Percentiles rank a stretch among this genome's conserved stretches.
Evolutionary conservation across 805 yeast genomes (phyloP).

Genomic region (Metschnikowia dekortorum): DNA sequence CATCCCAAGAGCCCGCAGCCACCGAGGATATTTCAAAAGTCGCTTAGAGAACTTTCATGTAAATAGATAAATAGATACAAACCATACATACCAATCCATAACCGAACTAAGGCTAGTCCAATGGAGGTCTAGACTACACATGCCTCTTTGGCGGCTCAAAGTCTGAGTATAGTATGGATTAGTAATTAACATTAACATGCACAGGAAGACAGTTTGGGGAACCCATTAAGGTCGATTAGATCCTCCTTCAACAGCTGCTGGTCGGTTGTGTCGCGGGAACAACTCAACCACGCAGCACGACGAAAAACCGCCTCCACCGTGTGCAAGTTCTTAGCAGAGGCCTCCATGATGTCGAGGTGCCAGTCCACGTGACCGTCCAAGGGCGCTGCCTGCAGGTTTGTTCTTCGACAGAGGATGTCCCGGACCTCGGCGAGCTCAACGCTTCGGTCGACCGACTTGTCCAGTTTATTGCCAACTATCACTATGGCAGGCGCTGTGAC

Average conservation of each 20-base stretch:
- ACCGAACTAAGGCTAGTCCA: not conserved
- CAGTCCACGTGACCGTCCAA: constrained; percentile 32
- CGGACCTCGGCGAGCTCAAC: constrained; percentile 35
- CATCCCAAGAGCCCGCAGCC: constrained; percentile 2
- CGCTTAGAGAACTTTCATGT: constrained; percentile 4
- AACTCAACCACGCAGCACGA: constrained; percentile 36
- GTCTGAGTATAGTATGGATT: not conserved
- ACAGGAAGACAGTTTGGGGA: constrained; percentile 1
- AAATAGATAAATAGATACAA: constrained; percentile 3
- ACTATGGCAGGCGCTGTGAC: constrained; percentile 45
- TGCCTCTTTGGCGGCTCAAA: no score
- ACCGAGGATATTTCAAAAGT: constrained; percentile 12
- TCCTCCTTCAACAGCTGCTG: not conserved
- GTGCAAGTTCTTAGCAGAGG: constrained; percentile 27
- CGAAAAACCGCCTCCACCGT: constrained; percentile 32
- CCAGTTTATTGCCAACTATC: constrained; percentile 52
- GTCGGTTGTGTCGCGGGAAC: not conserved
- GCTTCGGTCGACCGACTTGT: constrained; percentile 30
- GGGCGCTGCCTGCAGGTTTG: constrained; percentile 12
- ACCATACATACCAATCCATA: not conserved
- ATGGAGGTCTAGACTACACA: not conserved
- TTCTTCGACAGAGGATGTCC: constrained; percentile 25
- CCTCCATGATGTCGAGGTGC: constrained; percentile 31
- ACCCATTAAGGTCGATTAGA: not conserved
- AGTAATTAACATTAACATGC: constrained; percentile 1